A percentile compares a stretch with the other conserved stretches of the same genome.
These are phyloP conservation scores for Chaetomium sp. DNA, from an alignment of 2,329 filamentous ascomycete genomes.

Conservation along the genomic window DNA sequence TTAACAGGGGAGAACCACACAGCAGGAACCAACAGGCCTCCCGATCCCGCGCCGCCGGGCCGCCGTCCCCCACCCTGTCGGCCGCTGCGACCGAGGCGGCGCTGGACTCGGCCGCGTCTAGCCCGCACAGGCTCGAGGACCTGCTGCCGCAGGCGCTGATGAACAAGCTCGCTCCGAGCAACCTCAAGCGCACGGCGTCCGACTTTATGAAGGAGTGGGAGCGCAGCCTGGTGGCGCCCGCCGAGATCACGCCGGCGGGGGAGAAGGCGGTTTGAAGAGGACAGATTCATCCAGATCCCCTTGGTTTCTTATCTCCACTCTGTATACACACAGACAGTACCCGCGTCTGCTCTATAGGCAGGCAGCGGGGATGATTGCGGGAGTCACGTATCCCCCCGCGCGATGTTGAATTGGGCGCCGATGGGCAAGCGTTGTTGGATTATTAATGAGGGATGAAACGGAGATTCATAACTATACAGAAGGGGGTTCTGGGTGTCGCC, in stretches of 20 bases:
- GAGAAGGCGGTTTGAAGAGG: constrained; percentile 19
- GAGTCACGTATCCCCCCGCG: no score
- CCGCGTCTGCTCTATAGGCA: neutral
- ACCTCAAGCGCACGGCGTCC: constrained; percentile 79
- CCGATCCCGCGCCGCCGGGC: constrained; percentile 18
- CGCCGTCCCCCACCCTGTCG: constrained; percentile 9
- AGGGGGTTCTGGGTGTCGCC: no score
- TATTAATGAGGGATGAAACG: no score
- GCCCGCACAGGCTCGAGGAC: constrained; percentile 53
- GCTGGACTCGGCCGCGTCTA: neutral
- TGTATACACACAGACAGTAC: neutral
- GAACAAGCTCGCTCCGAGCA: constrained; percentile 71
- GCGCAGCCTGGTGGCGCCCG: constrained; percentile 65
- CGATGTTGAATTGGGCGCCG: no score
- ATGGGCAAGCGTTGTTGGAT: no score
- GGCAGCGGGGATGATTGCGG: no score
- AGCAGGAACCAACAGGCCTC: constrained; percentile 39
- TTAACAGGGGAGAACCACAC: neutral
- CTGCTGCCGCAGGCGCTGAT: constrained; percentile 72
- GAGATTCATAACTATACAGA: no score
- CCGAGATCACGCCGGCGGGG: constrained; percentile 1
- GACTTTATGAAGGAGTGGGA: constrained; percentile 92
- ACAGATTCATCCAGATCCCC: no score
- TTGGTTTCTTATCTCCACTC: neutral
- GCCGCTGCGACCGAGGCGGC: constrained; percentile 2